Conservation (phyloP, 495 filamentous ascomycete genomes). For the Aspergillus ellipticus region DNA sequence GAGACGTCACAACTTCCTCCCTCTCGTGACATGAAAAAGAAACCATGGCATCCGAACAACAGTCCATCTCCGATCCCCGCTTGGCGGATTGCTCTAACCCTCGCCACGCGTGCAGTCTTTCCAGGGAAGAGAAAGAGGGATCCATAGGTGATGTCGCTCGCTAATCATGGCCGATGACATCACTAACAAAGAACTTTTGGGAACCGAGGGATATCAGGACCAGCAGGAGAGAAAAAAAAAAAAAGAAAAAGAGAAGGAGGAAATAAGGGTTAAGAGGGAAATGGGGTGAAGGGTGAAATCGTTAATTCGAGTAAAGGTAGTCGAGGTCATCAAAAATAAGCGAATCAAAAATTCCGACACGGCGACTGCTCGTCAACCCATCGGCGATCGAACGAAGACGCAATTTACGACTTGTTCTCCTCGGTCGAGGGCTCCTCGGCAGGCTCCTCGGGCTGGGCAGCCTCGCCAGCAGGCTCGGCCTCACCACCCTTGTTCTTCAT, state of each 20-base stretch:
- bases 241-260: constrained; percentile 16
- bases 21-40: constrained; percentile 16
- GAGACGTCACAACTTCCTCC: constrained; percentile 34
- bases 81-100: no score
- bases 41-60: constrained; percentile 26
- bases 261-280: constrained; percentile 19
- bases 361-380: constrained; percentile 7
- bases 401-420: constrained; percentile 47
- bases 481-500: constrained; percentile 68
- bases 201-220: constrained; percentile 52
- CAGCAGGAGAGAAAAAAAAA: constrained; percentile 25
- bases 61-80: constrained; percentile 24
- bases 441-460: constrained; percentile 42
- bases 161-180: constrained; percentile 36
- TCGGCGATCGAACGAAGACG: constrained; percentile 14
- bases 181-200: constrained; percentile 44
- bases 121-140: constrained; percentile 3
- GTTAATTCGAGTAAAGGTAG: constrained; percentile 26
- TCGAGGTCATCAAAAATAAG: constrained; percentile 42
- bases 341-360: constrained; percentile 34
- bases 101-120: no score
- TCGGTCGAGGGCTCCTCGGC: constrained; percentile 40
- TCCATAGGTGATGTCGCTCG: constrained; percentile 33
- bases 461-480: constrained; percentile 32
- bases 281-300: constrained; percentile 23